Base-by-base conservation (phyloP, 164 flowering plant species). In the Vitis rupestris region DNA sequence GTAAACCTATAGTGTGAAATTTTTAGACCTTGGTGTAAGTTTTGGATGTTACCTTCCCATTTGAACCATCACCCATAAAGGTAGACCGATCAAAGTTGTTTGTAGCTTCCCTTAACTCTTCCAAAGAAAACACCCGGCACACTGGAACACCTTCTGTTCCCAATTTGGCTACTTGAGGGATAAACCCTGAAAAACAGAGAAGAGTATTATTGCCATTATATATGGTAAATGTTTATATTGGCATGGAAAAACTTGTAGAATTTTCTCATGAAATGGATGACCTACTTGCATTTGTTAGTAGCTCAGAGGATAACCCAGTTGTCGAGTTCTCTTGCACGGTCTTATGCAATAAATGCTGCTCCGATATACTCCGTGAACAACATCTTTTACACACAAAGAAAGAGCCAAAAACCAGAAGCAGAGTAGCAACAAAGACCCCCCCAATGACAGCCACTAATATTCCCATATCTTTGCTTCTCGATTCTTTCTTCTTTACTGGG, bases 271-370 rank as follows among this genome's bases (percentile, higher is more conserved):
- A 53, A 17, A 14, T 3, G 37, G 17, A 59, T n/a, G 61, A 79
- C 97, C 68, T 83, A 90, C 97, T 86, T 70, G 93, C 92, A 81
- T 75, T 90, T 67, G 87, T 81, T 47, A 85, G 80, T 66, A 92
- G 44, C 72, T 86, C 97, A 49, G 90, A 73, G 66, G 98, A 82
- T 72, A 88, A 78, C 62, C 85, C 86, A 2, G 84, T 60, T 1
- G 78, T 78, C 14, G 82, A 73, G 69, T 69, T 80, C 55, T 86
- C 87, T 56, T 74, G 82, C 50, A 61, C 76, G 50, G 82, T 71
- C 74, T 88, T 90, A 60, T 80, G 85, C 75, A 84, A 63, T 63
- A 79, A 72, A 71, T 83, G 87, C 72, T 82, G 89, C 63, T 78
- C 85, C 3, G 83, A 69, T 30, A 67, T 59, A 50, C 80, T 79